phyloP scores from a whole-genome alignment of 768 basidiomycete genomes.

The Cystobasidiopsis lactophilus region DNA sequence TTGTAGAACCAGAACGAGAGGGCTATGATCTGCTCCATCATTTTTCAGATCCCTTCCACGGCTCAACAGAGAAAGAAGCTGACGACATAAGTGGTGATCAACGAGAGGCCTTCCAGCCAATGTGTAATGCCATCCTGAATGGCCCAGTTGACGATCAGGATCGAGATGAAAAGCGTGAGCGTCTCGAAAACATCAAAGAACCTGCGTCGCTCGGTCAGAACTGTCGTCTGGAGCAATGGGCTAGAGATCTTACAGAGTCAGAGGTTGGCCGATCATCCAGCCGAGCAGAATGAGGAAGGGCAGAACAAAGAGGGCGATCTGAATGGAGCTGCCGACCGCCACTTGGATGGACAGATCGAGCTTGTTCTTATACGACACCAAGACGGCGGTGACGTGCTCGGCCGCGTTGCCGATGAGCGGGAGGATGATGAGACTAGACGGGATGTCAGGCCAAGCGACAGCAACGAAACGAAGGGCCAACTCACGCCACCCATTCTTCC shows the following conservation, averaged over 20 bases:
- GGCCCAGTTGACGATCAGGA: slow-evolving; percentile 64
- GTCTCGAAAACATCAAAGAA: slow-evolving; percentile 19
- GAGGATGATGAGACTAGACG: slow-evolving; percentile 69
- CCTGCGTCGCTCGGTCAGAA: background rate
- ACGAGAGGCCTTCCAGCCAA: slow-evolving; percentile 50
- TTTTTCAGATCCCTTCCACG: slow-evolving; percentile 6
- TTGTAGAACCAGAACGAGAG: background rate
- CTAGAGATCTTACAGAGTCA: slow-evolving; percentile 13
- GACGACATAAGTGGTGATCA: slow-evolving; percentile 31
- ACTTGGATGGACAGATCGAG: slow-evolving; percentile 50
- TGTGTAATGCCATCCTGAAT: slow-evolving; percentile 62
- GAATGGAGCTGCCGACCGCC: slow-evolving; percentile 28
- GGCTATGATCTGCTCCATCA: slow-evolving; percentile 1
- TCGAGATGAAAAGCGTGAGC: slow-evolving; percentile 32
- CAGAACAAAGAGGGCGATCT: slow-evolving; percentile 67
- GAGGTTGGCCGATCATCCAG: slow-evolving; percentile 54
- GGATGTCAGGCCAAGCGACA: slow-evolving; percentile 50
- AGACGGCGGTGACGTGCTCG: slow-evolving; percentile 79
- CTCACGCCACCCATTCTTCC: background rate
- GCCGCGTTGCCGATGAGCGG: slow-evolving; percentile 43
- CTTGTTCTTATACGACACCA: slow-evolving; percentile 67
- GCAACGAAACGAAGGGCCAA: no score
- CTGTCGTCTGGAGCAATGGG: slow-evolving; percentile 29
- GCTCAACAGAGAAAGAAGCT: slow-evolving; percentile 31
- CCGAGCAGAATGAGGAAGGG: slow-evolving; percentile 39